phyloP scores from a whole-genome alignment of 73 alveolate species.

The Paramecium pentaurelia region DNA sequence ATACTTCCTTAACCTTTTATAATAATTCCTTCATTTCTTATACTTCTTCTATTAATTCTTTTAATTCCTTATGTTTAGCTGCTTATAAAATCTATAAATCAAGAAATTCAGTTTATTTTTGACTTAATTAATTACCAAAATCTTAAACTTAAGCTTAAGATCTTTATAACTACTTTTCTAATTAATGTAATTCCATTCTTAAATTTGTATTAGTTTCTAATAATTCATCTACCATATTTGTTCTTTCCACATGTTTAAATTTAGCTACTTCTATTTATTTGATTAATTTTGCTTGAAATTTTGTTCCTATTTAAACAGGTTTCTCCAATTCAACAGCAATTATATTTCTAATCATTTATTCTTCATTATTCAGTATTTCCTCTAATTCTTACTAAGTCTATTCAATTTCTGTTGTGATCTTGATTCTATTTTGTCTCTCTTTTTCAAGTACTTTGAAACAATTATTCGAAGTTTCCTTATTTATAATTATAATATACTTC shows the following conservation, averaged over 20 bases:
- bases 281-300: not conserved
- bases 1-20: not conserved
- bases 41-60: not conserved
- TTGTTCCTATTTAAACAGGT: not conserved
- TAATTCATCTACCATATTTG: slow-evolving; percentile 36
- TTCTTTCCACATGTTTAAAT: slow-evolving; percentile 17
- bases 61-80: not conserved
- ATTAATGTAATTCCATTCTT: not conserved
- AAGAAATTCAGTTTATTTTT: not conserved
- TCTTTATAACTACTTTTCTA: slow-evolving; percentile 7
- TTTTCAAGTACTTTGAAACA: not conserved
- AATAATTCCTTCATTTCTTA: not conserved
- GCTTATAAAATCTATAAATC: not conserved
- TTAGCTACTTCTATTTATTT: not conserved
- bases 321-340: slow-evolving; percentile 8
- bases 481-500: not conserved
- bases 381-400: not conserved
- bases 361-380: not conserved
- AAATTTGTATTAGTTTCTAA: not conserved
- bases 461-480: not conserved
- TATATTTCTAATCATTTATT: not conserved
- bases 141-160: slow-evolving; percentile 28
- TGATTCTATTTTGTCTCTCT: not conserved
- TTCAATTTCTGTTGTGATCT: not conserved
- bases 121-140: not conserved